Evolutionary conservation across 2,329 filamentous ascomycete species (phyloP), one percentile per base, ranked within the genome.

Genomic region (Sporothrix euskadiensis): DNA sequence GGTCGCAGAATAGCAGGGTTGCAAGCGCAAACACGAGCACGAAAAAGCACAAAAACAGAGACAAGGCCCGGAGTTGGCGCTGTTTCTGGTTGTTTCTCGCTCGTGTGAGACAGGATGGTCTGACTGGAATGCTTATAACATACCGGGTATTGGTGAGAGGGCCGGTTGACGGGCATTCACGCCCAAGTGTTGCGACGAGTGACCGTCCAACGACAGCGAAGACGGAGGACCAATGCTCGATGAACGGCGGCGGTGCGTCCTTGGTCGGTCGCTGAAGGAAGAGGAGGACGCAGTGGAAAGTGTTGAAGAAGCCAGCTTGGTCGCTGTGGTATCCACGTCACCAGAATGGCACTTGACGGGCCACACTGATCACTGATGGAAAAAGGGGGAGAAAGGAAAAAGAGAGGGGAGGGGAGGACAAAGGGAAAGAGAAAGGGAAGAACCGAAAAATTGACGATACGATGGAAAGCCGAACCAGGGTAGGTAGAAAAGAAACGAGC

Each of bases 131-230:
- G 72, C 12, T 49, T 49, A 14, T 41, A 39, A 68, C 85, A 80
- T 87, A 87, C 87, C 88, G 78, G 86, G 85, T 77, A 90, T 86
- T 47, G 88, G 85, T 75, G 87, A 85, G 71, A 89, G 83, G 74
- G 79, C 79, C 74, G 80, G 78, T 75, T 79, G 78, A 75, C 81
- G 81, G 80, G 81, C 78, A 78, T 83, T 80, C 76, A 82, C 80
- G 77, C 81, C 82, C 78, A 83, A 79, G 74, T 80, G 79, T 76
- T 81, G 79, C 76, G 77, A 77, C 74, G 80, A 75, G 68, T 74
- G 71, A 68, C 79, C 77, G 78, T 77, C 77, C 80, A 80, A 78
- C 78, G 79, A 77, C 79, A 82, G 77, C 76, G 77, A 75, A 77
- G 81, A 35, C 12, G 75, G 74, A 7, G 74, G 76, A 19, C 76